These are phyloP conservation scores for Penicillium daleae DNA, from an alignment of 495 filamentous ascomycete genomes.

Conservation along the genomic window DNA sequence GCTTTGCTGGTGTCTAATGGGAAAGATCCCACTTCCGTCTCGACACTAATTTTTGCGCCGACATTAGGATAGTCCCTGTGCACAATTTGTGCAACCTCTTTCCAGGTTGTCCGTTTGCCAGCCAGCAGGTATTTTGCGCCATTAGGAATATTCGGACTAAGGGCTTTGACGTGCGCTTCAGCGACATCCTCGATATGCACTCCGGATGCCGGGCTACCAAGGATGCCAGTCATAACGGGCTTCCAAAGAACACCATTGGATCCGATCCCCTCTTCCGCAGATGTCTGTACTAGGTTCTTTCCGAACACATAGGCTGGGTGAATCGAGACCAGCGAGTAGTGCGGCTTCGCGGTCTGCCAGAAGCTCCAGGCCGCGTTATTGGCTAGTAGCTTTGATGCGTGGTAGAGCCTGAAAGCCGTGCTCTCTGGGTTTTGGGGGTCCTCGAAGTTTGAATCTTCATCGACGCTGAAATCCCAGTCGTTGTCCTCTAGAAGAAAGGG, in stretches of 20 bases:
- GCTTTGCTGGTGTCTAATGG: slow-evolving; percentile 63
- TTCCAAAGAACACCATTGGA: slow-evolving; percentile 29
- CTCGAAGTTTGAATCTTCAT: slow-evolving; percentile 27
- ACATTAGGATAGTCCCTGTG: slow-evolving; percentile 33
- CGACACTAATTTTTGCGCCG: slow-evolving; percentile 28
- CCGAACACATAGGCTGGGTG: slow-evolving; percentile 38
- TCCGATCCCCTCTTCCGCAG: slow-evolving; percentile 25
- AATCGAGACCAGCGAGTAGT: slow-evolving; percentile 34
- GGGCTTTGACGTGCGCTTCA: slow-evolving; percentile 36
- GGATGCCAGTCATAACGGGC: slow-evolving; percentile 22
- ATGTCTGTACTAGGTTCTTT: slow-evolving; percentile 31
- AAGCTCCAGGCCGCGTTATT: slow-evolving; percentile 36
- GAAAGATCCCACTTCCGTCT: slow-evolving; percentile 34
- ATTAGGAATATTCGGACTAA: slow-evolving; percentile 28
- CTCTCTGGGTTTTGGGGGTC: slow-evolving; percentile 16
- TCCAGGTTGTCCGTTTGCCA: slow-evolving; percentile 27
- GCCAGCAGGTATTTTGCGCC: slow-evolving; percentile 36
- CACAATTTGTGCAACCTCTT: slow-evolving; percentile 35
- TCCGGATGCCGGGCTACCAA: slow-evolving; percentile 16
- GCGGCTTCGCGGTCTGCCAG: slow-evolving; percentile 25
- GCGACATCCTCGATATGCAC: slow-evolving; percentile 51
- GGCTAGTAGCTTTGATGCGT: slow-evolving; percentile 36
- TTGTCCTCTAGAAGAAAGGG: slow-evolving; percentile 29
- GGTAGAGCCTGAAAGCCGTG: slow-evolving; percentile 30
- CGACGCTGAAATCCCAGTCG: slow-evolving; percentile 34